Conservation (phyloP, 139 green algal genomes). For the Mychonastes homosphaera region DNA sequence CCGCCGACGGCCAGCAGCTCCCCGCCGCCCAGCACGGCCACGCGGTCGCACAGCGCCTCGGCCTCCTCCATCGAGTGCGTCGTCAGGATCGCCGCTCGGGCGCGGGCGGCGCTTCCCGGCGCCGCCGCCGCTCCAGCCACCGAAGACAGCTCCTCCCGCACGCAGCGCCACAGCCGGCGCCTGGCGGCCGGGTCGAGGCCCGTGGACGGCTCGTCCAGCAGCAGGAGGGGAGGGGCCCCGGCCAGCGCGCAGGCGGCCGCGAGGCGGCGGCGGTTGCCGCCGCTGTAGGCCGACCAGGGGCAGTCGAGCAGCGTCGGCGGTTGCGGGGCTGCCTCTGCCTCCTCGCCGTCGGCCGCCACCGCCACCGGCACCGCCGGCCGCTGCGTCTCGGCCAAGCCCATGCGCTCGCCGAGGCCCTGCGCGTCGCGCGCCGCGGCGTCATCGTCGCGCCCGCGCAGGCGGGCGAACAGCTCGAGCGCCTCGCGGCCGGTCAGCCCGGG, state of each 20-base stretch:
- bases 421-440: neutral
- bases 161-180: neutral
- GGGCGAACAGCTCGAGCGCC: constrained; percentile 44
- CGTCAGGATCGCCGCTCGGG: constrained; percentile 61
- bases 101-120: constrained; percentile 17
- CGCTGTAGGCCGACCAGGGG: constrained; percentile 26
- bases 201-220: constrained; percentile 72
- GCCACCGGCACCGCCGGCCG: neutral
- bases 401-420: neutral
- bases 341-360: neutral
- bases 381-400: neutral
- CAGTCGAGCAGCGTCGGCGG: neutral
- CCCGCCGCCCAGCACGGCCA: constrained; percentile 76
- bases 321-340: too few species aligned
- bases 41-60: constrained; percentile 73
- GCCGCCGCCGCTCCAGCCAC: constrained; percentile 23
- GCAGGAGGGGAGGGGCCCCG: constrained; percentile 43
- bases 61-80: constrained; percentile 91
- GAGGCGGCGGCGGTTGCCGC: constrained; percentile 70
- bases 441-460: too few species aligned
- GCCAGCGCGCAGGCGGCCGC: constrained; percentile 62
- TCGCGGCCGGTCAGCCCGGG: constrained; percentile 42
- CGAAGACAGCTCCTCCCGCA: neutral
- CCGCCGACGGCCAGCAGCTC: constrained; percentile 66
- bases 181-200: constrained; percentile 25